phyloP scores from a whole-genome alignment of 768 basidiomycete genomes.

The Albatrellus ellisii region DNA sequence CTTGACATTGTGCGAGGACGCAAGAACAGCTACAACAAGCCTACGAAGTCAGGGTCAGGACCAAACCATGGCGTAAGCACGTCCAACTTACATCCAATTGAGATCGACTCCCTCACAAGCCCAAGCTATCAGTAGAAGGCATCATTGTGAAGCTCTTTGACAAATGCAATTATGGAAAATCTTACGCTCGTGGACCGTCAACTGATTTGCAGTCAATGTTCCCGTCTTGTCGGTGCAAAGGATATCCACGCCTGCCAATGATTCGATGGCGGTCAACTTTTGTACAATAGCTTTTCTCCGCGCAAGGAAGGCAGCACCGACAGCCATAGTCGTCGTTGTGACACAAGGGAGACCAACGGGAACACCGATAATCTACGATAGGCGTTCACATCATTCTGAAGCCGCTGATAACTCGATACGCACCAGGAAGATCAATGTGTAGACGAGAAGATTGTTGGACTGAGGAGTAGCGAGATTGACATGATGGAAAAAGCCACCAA shows the following conservation, averaged over 20 bases:
- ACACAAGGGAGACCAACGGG: conserved; percentile 37
- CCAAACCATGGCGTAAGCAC: neutral
- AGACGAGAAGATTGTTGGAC: conserved; percentile 33
- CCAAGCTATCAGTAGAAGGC: conserved; percentile 7
- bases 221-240: conserved; percentile 32
- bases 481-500: conserved; percentile 29
- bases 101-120: conserved; percentile 18
- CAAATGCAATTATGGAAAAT: neutral
- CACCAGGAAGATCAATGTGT: conserved; percentile 28
- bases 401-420: neutral
- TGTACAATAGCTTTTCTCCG: conserved; percentile 32
- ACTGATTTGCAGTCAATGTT: conserved; percentile 35
- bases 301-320: conserved; percentile 32
- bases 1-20: conserved; percentile 33
- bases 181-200: conserved; percentile 28
- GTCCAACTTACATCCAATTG: conserved; percentile 18
- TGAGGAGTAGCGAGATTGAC: conserved; percentile 25
- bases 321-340: conserved; percentile 27
- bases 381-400: neutral
- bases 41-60: conserved; percentile 5
- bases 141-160: neutral
- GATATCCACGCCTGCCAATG: conserved; percentile 35
- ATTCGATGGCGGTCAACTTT: conserved; percentile 36
- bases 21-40: conserved; percentile 29
- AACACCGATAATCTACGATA: conserved; percentile 28